Evolutionary conservation across 2,329 filamentous ascomycete genomes (phyloP), one percentile per base, ranked within the genome.

Genomic region (Penicillium sp.): DNA sequence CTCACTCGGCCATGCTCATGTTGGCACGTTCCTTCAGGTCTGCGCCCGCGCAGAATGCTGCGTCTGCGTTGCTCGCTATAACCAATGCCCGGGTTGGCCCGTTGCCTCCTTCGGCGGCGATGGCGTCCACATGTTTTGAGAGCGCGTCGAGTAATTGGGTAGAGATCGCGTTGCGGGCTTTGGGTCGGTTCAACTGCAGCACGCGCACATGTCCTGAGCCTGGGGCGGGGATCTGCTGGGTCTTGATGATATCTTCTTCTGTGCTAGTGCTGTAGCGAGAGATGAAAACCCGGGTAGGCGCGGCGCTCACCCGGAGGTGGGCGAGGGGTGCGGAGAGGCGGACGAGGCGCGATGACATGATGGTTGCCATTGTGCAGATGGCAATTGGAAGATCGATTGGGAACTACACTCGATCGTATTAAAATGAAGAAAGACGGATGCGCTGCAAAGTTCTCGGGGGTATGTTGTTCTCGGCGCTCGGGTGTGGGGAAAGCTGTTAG

Each of bases 141-240:
- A 99, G 81, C 45, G 88, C 83, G 4, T 84, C 76, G 49, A 99
- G 83, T 36, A 99, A 81, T 55, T 87, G 84, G 56, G 80, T 83
- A 0, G 92, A 97, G 69, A 99, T 89, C 63, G 94, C 94, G 75
- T 99, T 99, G 68, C 93, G 89, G 35, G 92, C 88, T 9, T 83
- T 74, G 0, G 91, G 91, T 4, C 91, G 84, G 77, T 97, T 94
- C 63, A 99, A 83, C 59, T 93, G 88, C 54, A 97, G 85, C 61
- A 97, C 83, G 56, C 91, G 88, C 75, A 97, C 94, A 77, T 88
- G 88, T 61, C 93, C 94, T 17, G 85, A 85, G 68, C 88, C 84
- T 0, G 91, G 87, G 3, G 91, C 89, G 41, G 89, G 88, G 46
- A 96, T 77, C 73, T 88, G 86, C 58, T 85, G 87, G 62, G 90